A percentile compares a stretch with the other conserved stretches of the same genome.
Conservation (phyloP, 179 eudicot genomes). For the Actinidia chinensis region DNA sequence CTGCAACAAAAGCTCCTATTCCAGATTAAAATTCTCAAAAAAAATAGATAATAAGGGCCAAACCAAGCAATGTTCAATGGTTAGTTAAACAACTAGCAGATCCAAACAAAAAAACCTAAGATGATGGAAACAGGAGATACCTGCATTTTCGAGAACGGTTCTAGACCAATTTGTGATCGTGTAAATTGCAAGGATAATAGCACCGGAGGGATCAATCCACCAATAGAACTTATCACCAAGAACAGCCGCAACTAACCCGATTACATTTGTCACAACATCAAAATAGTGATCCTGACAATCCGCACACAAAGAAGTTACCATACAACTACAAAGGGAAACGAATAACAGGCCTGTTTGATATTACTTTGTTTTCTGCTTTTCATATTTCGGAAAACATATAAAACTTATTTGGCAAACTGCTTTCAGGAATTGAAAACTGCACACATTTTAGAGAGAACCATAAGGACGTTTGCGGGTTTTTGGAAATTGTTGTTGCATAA, state of each 20-base stretch:
- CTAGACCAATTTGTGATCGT: conserved; percentile 83
- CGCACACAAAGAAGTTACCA: background rate
- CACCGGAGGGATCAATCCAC: conserved; percentile 96
- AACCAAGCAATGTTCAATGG: background rate
- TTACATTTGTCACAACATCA: conserved; percentile 87
- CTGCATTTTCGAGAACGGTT: conserved; percentile 91
- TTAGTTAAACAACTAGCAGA: background rate
- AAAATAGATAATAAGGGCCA: background rate
- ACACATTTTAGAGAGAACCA: too few relatives aligned
- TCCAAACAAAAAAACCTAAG: background rate
- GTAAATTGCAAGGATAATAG: conserved; percentile 62
- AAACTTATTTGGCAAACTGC: too few relatives aligned
- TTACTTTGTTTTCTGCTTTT: too few relatives aligned
- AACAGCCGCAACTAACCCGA: conserved; percentile 82
- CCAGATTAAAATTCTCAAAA: background rate
- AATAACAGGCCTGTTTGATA: too few relatives aligned
- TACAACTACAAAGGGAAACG: background rate
- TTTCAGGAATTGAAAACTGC: too few relatives aligned
- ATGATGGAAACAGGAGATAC: conserved; percentile 29
- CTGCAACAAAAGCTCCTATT: conserved; percentile 37
- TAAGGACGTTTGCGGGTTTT: too few relatives aligned
- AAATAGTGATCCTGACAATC: conserved; percentile 80
- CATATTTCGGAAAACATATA: too few relatives aligned
- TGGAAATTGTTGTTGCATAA: too few relatives aligned
- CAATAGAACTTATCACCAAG: conserved; percentile 75